A percentile compares a stretch with the other conserved stretches of the same genome.
These are phyloP conservation scores for Solanum hybrid DNA, from an alignment of 305 asterid species.

Conservation along the genomic window DNA sequence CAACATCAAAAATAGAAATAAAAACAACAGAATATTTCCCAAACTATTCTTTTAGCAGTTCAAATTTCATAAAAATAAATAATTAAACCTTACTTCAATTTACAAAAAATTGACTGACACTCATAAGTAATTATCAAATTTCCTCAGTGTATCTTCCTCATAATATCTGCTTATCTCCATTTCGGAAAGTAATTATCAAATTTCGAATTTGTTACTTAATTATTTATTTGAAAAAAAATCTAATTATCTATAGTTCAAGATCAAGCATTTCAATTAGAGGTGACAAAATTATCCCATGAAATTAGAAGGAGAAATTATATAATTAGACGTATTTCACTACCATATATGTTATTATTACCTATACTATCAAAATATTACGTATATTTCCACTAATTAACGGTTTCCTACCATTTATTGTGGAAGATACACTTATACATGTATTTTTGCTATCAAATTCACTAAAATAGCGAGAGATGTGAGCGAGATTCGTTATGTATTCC, in stretches of 20 bases:
- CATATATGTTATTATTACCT: too few species aligned
- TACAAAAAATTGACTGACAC: not conserved
- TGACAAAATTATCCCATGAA: not conserved
- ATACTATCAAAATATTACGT: too few species aligned
- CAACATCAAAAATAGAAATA: not conserved
- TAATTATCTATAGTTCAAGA: not conserved
- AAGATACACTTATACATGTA: too few species aligned
- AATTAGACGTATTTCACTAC: too few species aligned
- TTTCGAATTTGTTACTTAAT: not conserved
- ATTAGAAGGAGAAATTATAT: too few species aligned
- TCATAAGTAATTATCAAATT: not conserved
- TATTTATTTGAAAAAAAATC: not conserved
- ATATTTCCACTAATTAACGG: too few species aligned
- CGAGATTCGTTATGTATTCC: too few species aligned
- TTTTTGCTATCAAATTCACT: too few species aligned
- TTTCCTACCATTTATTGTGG: too few species aligned
- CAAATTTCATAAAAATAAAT: not conserved
- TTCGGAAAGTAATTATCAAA: not conserved
- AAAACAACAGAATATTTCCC: not conserved
- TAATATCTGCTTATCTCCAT: not conserved
- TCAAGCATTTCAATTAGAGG: not conserved
- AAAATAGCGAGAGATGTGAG: too few species aligned
- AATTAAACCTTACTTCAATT: not conserved
- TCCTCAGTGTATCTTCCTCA: not conserved
- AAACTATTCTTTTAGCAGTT: not conserved